A percentile compares a stretch with the other conserved stretches of the same genome.
These are phyloP conservation scores for Carex scoparia DNA, from an alignment of 176 grass and related monocot species.

Conservation along the genomic window DNA sequence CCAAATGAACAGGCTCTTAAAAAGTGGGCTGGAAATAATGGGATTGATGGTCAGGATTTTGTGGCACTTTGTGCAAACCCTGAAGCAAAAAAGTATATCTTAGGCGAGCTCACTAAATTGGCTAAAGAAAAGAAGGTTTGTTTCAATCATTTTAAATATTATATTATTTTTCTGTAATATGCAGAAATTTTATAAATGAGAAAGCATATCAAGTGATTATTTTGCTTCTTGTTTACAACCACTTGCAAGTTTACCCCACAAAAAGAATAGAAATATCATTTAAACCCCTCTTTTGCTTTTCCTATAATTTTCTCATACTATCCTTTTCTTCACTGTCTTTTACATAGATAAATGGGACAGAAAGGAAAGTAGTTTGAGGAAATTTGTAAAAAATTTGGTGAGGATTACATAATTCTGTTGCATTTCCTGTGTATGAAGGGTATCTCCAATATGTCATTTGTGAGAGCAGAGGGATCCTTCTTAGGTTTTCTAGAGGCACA, in stretches of 20 bases:
- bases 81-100: constrained; percentile 59
- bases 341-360: background rate
- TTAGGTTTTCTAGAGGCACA: background rate
- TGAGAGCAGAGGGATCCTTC: background rate
- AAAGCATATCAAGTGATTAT: background rate
- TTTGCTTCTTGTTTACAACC: background rate
- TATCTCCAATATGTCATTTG: background rate
- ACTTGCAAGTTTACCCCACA: background rate
- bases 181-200: background rate
- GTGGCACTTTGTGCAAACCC: constrained; percentile 46
- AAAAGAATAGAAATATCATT: background rate
- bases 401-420: background rate
- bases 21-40: constrained; percentile 56
- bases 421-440: background rate
- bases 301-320: background rate
- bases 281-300: background rate
- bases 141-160: background rate
- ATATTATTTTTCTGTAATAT: background rate
- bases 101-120: constrained; percentile 51
- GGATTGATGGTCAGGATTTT: constrained; percentile 33
- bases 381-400: background rate
- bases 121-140: constrained; percentile 84
- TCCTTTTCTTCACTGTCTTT: background rate
- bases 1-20: constrained; percentile 70
- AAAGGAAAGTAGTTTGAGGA: background rate